Evolutionary conservation across 2,329 filamentous ascomycete species (phyloP), one percentile per base, ranked within the genome.

Genomic region (Chaetomiaceae sp.): DNA sequence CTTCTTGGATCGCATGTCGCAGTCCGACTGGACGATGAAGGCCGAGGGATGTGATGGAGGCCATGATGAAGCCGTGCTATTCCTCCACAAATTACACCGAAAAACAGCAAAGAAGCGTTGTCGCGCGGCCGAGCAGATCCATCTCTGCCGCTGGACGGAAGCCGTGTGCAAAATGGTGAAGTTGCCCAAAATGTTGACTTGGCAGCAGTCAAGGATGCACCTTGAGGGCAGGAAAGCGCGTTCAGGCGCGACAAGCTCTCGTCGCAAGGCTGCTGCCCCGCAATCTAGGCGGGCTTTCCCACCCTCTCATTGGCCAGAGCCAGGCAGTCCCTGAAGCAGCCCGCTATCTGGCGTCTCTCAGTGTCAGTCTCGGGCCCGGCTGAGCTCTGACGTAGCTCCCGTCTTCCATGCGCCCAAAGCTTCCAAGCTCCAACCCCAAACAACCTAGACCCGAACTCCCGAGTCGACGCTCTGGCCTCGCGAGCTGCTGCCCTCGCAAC

Each of bases 11-110:
- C 59, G 95, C 84, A 75, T 94, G 90, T 58, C 83, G 83, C 59
- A 97, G 78, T 60, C 87, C 91, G 57, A 88, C 83, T 56, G 95
- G 91, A 73, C 88, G 85, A 75, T 97, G 92, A 66, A 96, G 79
- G 70, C 94, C 94, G 65, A 96, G 81, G 60, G 92, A 96, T 71
- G 84, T 88, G 72, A 96, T 83, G 68, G 88, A 85, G 63, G 92
- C 92, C 95, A 99, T 99, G 43, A 11, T 37, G 23, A 22, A 27
- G 25, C 15, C 19, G 34, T 19, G 14, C 19, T 12, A 12, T 8
- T 17, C 15, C 34, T 19, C 27, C 20, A 22, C 25, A 48, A 46
- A 34, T 29, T 47, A 51, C 40, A 37, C 50, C 47, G 47, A 54
- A 53, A 17, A 29, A 34, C 22, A 45, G 40, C 14, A 25, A 33